Percentiles rank a stretch among this genome's conserved stretches.
phyloP scores from a whole-genome alignment of 139 green algal genomes.

The Picochlorum sp. region DNA sequence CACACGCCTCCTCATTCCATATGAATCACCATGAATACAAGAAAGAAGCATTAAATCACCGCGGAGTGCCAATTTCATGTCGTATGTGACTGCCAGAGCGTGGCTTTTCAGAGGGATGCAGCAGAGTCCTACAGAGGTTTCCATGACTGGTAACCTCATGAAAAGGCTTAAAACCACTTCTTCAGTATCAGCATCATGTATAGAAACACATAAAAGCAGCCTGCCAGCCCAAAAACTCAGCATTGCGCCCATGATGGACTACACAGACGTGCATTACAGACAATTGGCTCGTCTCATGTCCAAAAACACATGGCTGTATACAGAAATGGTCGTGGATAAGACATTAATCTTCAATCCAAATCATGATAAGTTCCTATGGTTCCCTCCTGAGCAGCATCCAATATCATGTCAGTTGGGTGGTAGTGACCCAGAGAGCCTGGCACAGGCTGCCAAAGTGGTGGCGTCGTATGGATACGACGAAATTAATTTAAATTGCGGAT shows the following conservation, averaged over 20 bases:
- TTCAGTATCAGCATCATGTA: too few relatives aligned
- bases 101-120: too few relatives aligned
- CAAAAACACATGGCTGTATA: slow-evolving; percentile 74
- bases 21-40: too few relatives aligned
- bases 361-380: slow-evolving; percentile 62
- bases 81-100: too few relatives aligned
- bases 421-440: slow-evolving; percentile 60
- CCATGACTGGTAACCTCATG: too few relatives aligned
- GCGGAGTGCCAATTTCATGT: too few relatives aligned
- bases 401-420: slow-evolving; percentile 86
- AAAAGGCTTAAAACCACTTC: too few relatives aligned
- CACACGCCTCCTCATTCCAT: too few relatives aligned
- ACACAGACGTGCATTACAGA: slow-evolving; percentile 82
- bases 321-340: slow-evolving; percentile 90
- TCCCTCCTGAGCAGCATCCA: slow-evolving; percentile 78
- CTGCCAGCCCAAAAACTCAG: slow-evolving; percentile 43
- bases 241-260: slow-evolving; percentile 89
- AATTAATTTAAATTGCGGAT: slow-evolving; percentile 95
- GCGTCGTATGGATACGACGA: slow-evolving; percentile 75
- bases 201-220: not conserved
- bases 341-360: slow-evolving; percentile 68
- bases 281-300: slow-evolving; percentile 75
- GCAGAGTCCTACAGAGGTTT: too few relatives aligned
- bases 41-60: too few relatives aligned
- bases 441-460: slow-evolving; percentile 48